Conservation (phyloP, 257 asterid genomes). For the Salvia rosmarinus region DNA sequence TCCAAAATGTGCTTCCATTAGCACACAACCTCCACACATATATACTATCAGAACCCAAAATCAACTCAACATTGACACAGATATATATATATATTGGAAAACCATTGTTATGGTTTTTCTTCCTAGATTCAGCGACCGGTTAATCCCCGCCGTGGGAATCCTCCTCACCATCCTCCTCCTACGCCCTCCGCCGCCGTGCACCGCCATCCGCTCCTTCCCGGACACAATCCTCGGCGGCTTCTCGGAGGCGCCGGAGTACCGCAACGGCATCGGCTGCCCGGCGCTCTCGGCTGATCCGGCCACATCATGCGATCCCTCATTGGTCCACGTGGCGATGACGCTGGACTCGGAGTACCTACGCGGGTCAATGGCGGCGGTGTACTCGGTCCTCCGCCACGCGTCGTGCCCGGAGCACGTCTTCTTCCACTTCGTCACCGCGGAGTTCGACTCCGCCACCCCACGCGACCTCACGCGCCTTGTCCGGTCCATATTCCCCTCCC, state of each 20-base stretch:
- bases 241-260: constrained; percentile 58
- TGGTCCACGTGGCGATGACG: constrained; percentile 86
- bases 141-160: constrained; percentile 34
- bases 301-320: constrained; percentile 58
- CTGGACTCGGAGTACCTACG: constrained; percentile 79
- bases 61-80: not conserved
- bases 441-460: constrained; percentile 69
- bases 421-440: constrained; percentile 76
- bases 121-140: constrained; percentile 23
- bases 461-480: constrained; percentile 63
- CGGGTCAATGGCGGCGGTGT: constrained; percentile 80
- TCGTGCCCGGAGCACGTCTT: constrained; percentile 73
- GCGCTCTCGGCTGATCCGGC: not conserved
- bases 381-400: constrained; percentile 86
- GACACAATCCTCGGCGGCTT: constrained; percentile 32
- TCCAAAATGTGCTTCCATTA: constrained; percentile 24
- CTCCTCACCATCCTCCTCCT: constrained; percentile 37
- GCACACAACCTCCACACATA: not conserved
- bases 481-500: constrained; percentile 69
- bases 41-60: constrained; percentile 1
- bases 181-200: constrained; percentile 42
- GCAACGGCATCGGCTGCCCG: constrained; percentile 51
- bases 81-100: constrained; percentile 19
- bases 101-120: constrained; percentile 47
- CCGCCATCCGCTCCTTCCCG: constrained; percentile 71